phyloP scores from a whole-genome alignment of 306 rosid species.

The Macrotyloma uniflorum region DNA sequence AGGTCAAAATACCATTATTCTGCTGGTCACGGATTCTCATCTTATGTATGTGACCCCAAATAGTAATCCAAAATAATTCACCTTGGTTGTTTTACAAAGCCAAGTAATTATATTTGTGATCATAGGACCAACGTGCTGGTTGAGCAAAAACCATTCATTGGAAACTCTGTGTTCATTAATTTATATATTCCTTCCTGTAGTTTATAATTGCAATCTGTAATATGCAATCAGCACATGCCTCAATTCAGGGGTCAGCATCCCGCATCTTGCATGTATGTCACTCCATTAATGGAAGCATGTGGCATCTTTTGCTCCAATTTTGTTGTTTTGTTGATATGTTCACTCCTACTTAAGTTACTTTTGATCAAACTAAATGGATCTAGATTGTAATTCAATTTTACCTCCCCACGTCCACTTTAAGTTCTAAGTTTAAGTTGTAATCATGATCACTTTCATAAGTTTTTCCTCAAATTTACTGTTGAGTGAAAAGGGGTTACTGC shows the following conservation, averaged over 20 bases:
- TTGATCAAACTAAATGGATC: conserved; percentile 6
- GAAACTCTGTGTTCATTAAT: background rate
- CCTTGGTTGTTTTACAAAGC: background rate
- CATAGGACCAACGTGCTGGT: conserved; percentile 33
- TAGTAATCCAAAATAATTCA: conserved; percentile 31
- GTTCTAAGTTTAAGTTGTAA: conserved; percentile 9
- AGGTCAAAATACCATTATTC: conserved; percentile 47
- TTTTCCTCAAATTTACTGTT: conserved; percentile 37
- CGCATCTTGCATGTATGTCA: conserved; percentile 28
- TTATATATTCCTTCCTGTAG: conserved; percentile 11
- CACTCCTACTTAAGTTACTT: conserved; percentile 26
- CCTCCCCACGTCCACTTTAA: conserved; percentile 16
- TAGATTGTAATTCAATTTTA: conserved; percentile 33
- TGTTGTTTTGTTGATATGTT: conserved; percentile 7
- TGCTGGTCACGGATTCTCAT: conserved; percentile 46
- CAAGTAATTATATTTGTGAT: background rate
- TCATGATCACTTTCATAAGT: conserved; percentile 38
- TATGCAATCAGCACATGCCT: conserved; percentile 50
- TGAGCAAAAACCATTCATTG: background rate
- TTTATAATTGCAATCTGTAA: conserved; percentile 41
- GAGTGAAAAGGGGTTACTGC: conserved; percentile 20
- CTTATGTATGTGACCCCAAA: conserved; percentile 23
- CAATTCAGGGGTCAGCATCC: conserved; percentile 38
- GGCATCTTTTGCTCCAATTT: conserved; percentile 26
- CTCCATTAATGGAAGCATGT: conserved; percentile 27